Conservation (phyloP, 2,329 filamentous ascomycete genomes). For the Scedosporium apiospermum region DNA sequence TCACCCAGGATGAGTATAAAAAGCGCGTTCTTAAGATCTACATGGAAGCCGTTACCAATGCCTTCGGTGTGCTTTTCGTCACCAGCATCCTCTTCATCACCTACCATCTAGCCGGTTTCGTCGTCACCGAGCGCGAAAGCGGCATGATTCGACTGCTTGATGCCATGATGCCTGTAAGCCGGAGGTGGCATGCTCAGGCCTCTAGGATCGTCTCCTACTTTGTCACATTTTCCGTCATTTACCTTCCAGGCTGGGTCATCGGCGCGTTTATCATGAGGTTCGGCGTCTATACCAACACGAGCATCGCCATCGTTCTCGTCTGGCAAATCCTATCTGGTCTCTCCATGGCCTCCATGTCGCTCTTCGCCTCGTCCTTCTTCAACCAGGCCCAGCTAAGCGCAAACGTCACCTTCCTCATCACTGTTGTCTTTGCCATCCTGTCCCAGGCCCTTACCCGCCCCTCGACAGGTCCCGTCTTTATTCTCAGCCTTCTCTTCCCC, state of each 20-base stretch:
- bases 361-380: conserved; percentile 77
- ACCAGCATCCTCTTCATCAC: conserved; percentile 71
- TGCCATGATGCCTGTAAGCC: conserved; percentile 75
- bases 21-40: conserved; percentile 59
- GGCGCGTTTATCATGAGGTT: conserved; percentile 55
- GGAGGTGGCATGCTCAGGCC: conserved; percentile 66
- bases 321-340: conserved; percentile 71
- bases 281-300: conserved; percentile 58
- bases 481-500: conserved; percentile 69
- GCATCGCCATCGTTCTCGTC: conserved; percentile 55
- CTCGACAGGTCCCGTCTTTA: conserved; percentile 52
- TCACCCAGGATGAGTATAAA: conserved; percentile 57
- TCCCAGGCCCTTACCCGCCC: conserved; percentile 63
- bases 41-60: conserved; percentile 55
- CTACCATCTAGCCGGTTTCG: conserved; percentile 79
- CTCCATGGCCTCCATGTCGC: conserved; percentile 67
- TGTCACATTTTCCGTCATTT: conserved; percentile 69
- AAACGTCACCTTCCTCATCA: conserved; percentile 64
- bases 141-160: conserved; percentile 86
- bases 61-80: conserved; percentile 70
- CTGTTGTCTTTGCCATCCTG: conserved; percentile 69
- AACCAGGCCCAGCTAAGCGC: conserved; percentile 81
- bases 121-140: conserved; percentile 75
- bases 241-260: conserved; percentile 74
- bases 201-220: conserved; percentile 73